Evolutionary conservation across 306 rosid species (phyloP).

Genomic region (Lathyrus sativus): DNA sequence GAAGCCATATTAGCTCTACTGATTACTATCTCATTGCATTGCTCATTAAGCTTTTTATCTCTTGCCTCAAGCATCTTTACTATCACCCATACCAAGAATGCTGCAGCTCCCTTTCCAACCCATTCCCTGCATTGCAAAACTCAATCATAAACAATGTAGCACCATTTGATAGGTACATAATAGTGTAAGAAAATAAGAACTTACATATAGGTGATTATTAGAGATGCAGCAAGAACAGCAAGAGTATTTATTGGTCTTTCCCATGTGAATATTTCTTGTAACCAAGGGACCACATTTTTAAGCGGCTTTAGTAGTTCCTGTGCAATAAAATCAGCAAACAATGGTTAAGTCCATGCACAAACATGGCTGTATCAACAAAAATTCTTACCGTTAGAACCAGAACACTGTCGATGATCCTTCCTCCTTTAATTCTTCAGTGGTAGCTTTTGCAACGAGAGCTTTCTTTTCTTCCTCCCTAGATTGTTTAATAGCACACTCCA

Average conservation of each 20-base stretch:
- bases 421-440: conserved; percentile 71
- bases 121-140: conserved; percentile 68
- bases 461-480: conserved; percentile 86
- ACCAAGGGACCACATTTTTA: conserved; percentile 46
- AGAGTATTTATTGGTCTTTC: conserved; percentile 65
- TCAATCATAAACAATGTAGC: not conserved
- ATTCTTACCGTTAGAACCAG: conserved; percentile 58
- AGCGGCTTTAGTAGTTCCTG: conserved; percentile 83
- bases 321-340: conserved; percentile 27
- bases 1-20: conserved; percentile 45
- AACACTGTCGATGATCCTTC: conserved; percentile 77
- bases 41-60: conserved; percentile 38
- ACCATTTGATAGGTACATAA: conserved; percentile 16
- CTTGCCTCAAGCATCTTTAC: conserved; percentile 66
- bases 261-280: conserved; percentile 68
- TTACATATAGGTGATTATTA: conserved; percentile 70
- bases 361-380: not conserved
- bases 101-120: conserved; percentile 77
- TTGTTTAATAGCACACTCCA: conserved; percentile 67
- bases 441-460: conserved; percentile 72
- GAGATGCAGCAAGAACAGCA: conserved; percentile 46
- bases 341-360: conserved; percentile 14
- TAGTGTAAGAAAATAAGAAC: not conserved
- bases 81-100: conserved; percentile 62
- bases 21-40: conserved; percentile 69